Evolutionary conservation across 345 rosid species (phyloP).

Genomic region (Gossypium rotundifolium): DNA sequence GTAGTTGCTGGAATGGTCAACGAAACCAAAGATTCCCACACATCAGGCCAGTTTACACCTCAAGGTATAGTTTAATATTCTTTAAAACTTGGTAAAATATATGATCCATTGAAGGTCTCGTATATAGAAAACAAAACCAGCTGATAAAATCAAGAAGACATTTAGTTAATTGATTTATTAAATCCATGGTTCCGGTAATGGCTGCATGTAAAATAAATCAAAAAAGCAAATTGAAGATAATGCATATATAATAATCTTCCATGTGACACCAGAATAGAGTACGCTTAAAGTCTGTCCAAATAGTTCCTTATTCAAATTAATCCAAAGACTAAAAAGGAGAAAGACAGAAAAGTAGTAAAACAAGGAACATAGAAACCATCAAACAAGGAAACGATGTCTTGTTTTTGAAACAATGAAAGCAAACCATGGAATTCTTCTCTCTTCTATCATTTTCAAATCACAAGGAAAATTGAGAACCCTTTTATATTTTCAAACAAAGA

Average conservation of each 20-base stretch:
- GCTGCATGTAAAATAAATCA: conserved; percentile 29
- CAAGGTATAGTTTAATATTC: conserved; percentile 10
- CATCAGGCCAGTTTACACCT: conserved; percentile 25
- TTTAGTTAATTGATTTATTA: conserved; percentile 39
- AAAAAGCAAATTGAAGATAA: conserved; percentile 25
- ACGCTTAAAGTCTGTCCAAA: conserved; percentile 48
- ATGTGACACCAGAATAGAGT: conserved; percentile 66
- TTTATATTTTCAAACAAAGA: not conserved
- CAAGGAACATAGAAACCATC: conserved; percentile 21
- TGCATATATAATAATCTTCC: conserved; percentile 35
- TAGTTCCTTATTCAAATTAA: conserved; percentile 17
- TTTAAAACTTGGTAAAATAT: conserved; percentile 39
- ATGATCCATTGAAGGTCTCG: conserved; percentile 25
- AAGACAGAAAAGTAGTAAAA: conserved; percentile 23
- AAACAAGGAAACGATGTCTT: conserved; percentile 32
- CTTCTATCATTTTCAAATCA: not conserved
- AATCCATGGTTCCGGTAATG: conserved; percentile 25
- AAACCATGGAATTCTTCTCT: not conserved
- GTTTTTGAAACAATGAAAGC: not conserved
- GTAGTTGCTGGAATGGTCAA: conserved; percentile 30
- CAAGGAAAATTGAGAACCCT: not conserved
- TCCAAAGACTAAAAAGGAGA: conserved; percentile 13
- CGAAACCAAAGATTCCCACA: conserved; percentile 37
- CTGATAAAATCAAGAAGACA: conserved; percentile 42
- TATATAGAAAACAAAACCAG: conserved; percentile 33